These are phyloP conservation scores for Crithidia sp. DNA, from an alignment of 208 protist genomes.

Conservation along the genomic window DNA sequence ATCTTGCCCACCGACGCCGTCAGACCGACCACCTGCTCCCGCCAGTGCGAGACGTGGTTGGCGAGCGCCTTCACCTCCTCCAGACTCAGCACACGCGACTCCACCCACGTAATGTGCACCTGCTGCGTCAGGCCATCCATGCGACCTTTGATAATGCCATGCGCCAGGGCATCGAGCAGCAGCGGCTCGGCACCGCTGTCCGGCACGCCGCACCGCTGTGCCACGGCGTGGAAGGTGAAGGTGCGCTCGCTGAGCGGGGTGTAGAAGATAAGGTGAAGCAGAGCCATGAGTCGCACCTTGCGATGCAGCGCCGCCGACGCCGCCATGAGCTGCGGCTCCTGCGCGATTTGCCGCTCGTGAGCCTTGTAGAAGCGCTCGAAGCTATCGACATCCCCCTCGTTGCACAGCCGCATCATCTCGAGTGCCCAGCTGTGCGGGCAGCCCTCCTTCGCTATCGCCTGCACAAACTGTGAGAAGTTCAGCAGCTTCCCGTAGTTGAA, in stretches of 20 bases:
- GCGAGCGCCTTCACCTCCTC: constrained; percentile 79
- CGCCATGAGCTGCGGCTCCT: constrained; percentile 37
- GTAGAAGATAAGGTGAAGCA: constrained; percentile 96
- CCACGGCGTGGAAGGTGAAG: constrained; percentile 81
- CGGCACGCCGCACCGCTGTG: constrained; percentile 65
- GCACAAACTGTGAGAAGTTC: constrained; percentile 63
- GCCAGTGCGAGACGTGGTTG: constrained; percentile 74
- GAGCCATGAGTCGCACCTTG: constrained; percentile 93
- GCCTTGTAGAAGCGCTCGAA: constrained; percentile 69
- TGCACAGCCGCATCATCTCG: constrained; percentile 76
- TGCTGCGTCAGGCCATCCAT: constrained; percentile 92
- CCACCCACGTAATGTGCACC: constrained; percentile 89
- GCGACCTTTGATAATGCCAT: constrained; percentile 91
- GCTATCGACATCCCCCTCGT: constrained; percentile 76
- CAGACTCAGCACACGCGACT: constrained; percentile 86
- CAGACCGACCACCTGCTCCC: constrained; percentile 61
- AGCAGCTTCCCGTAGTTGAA: constrained; percentile 91
- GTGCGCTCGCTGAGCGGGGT: constrained; percentile 91
- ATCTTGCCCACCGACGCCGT: constrained; percentile 50
- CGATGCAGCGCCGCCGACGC: constrained; percentile 35
- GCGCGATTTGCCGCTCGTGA: constrained; percentile 46
- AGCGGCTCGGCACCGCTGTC: constrained; percentile 92
- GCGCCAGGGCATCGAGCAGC: constrained; percentile 94
- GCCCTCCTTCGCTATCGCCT: constrained; percentile 34
- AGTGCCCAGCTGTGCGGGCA: constrained; percentile 66